Evolutionary conservation across 768 basidiomycete species (phyloP).

Genomic region (Boletus fagicola): DNA sequence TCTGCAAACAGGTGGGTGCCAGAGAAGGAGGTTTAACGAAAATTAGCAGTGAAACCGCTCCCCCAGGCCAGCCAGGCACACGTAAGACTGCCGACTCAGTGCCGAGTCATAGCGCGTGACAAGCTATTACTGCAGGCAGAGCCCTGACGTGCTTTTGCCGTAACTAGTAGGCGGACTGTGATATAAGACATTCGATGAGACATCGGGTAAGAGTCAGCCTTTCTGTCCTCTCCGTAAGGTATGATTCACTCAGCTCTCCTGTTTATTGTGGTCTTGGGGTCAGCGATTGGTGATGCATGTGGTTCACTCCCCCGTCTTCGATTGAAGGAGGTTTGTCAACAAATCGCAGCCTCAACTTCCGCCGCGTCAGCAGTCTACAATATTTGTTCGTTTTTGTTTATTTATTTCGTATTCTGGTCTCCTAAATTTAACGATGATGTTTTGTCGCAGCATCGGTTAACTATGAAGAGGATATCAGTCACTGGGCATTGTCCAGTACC

Average conservation of each 20-base stretch:
- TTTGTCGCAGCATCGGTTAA: conserved; percentile 6
- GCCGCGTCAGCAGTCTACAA: conserved; percentile 46
- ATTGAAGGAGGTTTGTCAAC: conserved; percentile 28
- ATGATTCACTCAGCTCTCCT: not conserved
- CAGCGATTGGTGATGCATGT: not conserved
- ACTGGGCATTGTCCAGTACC: conserved; percentile 52
- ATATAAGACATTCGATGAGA: not conserved
- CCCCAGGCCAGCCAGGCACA: no score
- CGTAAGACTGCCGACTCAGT: no score
- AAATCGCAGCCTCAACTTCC: conserved; percentile 41
- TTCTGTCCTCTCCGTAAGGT: not conserved
- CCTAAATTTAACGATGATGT: not conserved
- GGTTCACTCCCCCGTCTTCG: not conserved
- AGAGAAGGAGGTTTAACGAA: no score
- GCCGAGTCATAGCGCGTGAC: no score
- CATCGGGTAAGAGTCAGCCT: not conserved
- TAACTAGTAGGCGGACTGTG: not conserved
- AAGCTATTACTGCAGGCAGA: not conserved
- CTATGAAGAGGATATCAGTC: conserved; percentile 43
- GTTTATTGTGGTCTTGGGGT: not conserved
- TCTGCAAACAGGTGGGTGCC: no score
- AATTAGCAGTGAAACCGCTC: no score
- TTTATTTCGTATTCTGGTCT: not conserved
- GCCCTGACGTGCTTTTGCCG: no score
- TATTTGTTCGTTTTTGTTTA: conserved; percentile 30